Evolutionary conservation across 2,329 filamentous ascomycete species (phyloP).

Genomic region (Aaosphaeria arxii): DNA sequence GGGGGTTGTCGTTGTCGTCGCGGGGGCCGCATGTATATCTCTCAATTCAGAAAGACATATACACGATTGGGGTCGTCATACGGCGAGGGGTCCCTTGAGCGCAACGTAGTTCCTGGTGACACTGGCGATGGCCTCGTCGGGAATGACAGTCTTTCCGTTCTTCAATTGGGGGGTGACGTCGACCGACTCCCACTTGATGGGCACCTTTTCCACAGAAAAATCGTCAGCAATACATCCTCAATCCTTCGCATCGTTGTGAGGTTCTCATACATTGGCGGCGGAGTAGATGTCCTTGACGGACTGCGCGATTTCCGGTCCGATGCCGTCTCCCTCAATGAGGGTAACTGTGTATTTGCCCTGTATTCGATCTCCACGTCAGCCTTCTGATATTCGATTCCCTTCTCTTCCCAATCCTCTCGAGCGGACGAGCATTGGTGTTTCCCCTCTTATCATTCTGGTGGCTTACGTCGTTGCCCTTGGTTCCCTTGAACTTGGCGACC

Average conservation of each 20-base stretch:
- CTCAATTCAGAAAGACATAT: neutral
- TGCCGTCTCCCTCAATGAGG: constrained; percentile 98
- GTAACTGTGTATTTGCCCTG: constrained; percentile 95
- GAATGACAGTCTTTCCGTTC: constrained; percentile 94
- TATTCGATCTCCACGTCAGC: constrained; percentile 4
- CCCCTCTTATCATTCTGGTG: neutral
- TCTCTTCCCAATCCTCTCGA: neutral
- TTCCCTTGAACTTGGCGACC: constrained; percentile 91
- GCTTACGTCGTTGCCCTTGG: constrained; percentile 82
- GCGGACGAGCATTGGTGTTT: neutral
- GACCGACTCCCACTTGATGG: constrained; percentile 94
- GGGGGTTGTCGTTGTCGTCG: neutral
- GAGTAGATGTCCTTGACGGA: constrained; percentile 99
- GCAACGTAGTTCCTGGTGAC: constrained; percentile 96
- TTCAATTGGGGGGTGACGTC: constrained; percentile 92
- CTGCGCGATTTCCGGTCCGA: constrained; percentile 95
- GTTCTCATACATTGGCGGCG: constrained; percentile 74
- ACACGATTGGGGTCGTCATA: constrained; percentile 43
- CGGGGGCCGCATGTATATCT: neutral
- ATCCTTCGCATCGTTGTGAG: constrained; percentile 1
- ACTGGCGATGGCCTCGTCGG: constrained; percentile 86
- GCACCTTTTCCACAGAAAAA: constrained; percentile 55
- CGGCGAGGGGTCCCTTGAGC: constrained; percentile 94
- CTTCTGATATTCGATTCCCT: neutral
- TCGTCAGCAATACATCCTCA: neutral